A percentile compares a stretch with the other conserved stretches of the same genome.
Evolutionary conservation across 1,284 basidiomycete genomes (phyloP).

Genomic region (Pseudozyma flocculosa): DNA sequence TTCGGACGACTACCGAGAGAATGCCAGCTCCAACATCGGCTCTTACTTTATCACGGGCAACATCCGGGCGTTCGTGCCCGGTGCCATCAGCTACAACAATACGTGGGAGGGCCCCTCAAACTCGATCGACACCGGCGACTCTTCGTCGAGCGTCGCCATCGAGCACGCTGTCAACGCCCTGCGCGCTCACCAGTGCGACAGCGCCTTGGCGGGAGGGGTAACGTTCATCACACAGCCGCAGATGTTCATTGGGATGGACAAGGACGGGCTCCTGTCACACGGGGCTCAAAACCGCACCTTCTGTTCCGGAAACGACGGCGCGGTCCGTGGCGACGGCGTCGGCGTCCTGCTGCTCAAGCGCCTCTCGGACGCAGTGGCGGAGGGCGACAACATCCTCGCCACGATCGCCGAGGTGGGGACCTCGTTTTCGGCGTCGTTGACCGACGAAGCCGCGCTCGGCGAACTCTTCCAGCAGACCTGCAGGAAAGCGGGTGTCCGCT

Average conservation of each 20-base stretch:
- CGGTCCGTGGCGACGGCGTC: conserved; percentile 36
- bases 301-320: conserved; percentile 20
- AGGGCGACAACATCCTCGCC: conserved; percentile 34
- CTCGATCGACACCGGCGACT: conserved; percentile 32
- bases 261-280: conserved; percentile 23
- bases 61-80: conserved; percentile 41
- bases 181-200: conserved; percentile 32
- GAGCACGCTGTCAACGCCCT: conserved; percentile 31
- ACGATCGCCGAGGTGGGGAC: conserved; percentile 17
- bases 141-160: conserved; percentile 22
- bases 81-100: conserved; percentile 24
- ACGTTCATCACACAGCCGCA: conserved; percentile 30
- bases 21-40: conserved; percentile 31
- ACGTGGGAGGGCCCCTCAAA: conserved; percentile 33
- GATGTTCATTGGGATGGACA: conserved; percentile 42
- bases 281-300: conserved; percentile 27
- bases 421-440: conserved; percentile 6
- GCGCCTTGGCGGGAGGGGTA: conserved; percentile 32
- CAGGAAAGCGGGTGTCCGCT: conserved; percentile 2
- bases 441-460: neutral
- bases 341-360: conserved; percentile 37
- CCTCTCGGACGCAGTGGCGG: conserved; percentile 28
- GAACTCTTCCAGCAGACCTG: neutral
- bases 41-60: conserved; percentile 45
- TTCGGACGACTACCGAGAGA: conserved; percentile 45